phyloP scores from a whole-genome alignment of 371 early-diverging fungal species.

The Mortierella polycephala region DNA sequence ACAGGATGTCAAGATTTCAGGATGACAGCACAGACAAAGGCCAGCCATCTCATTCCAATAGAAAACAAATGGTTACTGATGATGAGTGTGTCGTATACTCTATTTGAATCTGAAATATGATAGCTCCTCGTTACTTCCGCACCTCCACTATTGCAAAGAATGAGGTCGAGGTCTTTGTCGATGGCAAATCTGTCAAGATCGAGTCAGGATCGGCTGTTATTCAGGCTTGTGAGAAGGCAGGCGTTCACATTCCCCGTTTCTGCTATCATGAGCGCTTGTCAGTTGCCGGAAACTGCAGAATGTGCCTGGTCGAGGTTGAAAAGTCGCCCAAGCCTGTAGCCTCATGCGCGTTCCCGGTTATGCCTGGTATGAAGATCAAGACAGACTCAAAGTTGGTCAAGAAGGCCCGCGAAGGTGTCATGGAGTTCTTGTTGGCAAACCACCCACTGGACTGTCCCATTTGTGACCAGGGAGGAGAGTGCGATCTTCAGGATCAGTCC shows the following conservation, averaged over 20 bases:
- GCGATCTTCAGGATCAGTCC: constrained; percentile 96
- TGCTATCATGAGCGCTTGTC: constrained; percentile 96
- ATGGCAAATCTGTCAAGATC: constrained; percentile 88
- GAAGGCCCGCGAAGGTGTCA: constrained; percentile 96
- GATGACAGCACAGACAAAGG: too few species aligned
- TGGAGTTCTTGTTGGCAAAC: constrained; percentile 96
- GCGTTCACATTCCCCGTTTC: constrained; percentile 92
- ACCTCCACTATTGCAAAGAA: constrained; percentile 62
- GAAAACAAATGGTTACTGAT: neutral
- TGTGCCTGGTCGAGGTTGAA: constrained; percentile 97
- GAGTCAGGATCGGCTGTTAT: constrained; percentile 93
- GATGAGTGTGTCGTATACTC: too few species aligned
- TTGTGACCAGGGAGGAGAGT: constrained; percentile 98
- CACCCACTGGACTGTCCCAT: constrained; percentile 98
- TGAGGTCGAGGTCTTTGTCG: constrained; percentile 85
- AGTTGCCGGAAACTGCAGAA: constrained; percentile 97
- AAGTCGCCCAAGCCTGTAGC: constrained; percentile 94
- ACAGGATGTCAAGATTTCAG: too few species aligned
- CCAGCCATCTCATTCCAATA: neutral
- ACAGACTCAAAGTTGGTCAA: constrained; percentile 93
- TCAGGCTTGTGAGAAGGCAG: constrained; percentile 95
- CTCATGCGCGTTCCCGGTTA: constrained; percentile 95
- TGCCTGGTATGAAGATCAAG: constrained; percentile 95
- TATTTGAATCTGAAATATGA: neutral
- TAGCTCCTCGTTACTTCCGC: constrained; percentile 60